phyloP scores from a whole-genome alignment of 2,329 filamentous ascomycete genomes.

The Stylonectria norvegica region DNA sequence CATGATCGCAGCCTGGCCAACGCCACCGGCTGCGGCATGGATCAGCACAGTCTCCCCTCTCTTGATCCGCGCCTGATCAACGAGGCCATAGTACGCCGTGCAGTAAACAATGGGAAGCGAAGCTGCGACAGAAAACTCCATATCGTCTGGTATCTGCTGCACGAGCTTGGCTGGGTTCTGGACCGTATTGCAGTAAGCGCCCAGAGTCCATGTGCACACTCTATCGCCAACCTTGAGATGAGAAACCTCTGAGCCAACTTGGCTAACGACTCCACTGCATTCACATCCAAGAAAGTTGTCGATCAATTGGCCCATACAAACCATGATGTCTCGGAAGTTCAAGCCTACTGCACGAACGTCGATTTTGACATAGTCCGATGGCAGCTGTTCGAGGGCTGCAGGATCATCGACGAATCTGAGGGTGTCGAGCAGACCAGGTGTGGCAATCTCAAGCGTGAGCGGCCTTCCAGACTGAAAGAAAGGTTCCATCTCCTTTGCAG shows the following conservation, averaged over 20 bases:
- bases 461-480: conserved; percentile 2
- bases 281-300: conserved; percentile 6
- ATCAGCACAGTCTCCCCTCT: conserved; percentile 34
- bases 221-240: conserved; percentile 6
- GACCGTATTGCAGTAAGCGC: not conserved
- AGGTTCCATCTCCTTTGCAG: not conserved
- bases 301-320: conserved; percentile 4
- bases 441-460: conserved; percentile 2
- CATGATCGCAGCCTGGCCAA: conserved; percentile 31
- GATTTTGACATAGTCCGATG: conserved; percentile 5
- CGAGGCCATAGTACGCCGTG: conserved; percentile 28
- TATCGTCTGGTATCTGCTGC: conserved; percentile 31
- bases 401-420: conserved; percentile 6
- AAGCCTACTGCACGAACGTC: conserved; percentile 8
- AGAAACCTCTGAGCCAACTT: conserved; percentile 5
- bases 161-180: not conserved
- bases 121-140: conserved; percentile 34
- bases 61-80: conserved; percentile 24
- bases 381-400: not conserved
- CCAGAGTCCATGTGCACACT: not conserved
- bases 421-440: conserved; percentile 6
- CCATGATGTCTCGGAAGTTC: conserved; percentile 13
- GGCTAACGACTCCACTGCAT: conserved; percentile 4
- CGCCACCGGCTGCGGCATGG: conserved; percentile 31
- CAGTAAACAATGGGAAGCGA: conserved; percentile 30